phyloP scores from a whole-genome alignment of 2,329 filamentous ascomycete species.

The Zymoseptoria tritici region DNA sequence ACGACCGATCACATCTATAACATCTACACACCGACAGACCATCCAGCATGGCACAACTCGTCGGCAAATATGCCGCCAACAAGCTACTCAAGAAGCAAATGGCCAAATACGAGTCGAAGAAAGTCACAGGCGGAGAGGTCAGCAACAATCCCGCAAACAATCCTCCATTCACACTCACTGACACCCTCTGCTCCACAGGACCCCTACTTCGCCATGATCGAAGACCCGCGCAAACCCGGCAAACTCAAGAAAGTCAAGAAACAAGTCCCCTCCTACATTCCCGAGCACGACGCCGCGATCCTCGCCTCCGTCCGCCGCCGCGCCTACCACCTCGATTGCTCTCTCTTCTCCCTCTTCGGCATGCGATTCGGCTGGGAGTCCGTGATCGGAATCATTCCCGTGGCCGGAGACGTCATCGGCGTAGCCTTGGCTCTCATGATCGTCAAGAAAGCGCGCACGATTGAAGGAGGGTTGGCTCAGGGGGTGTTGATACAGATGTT shows the following conservation, averaged over 20 bases:
- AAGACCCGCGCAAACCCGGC: conserved; percentile 61
- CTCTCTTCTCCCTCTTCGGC: conserved; percentile 72
- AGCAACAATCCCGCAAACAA: conserved; percentile 5
- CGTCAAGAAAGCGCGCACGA: conserved; percentile 60
- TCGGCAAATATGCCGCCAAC: conserved; percentile 45
- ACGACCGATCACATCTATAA: background rate
- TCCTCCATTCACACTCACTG: conserved; percentile 5
- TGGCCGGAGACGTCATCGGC: conserved; percentile 70
- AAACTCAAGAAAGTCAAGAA: conserved; percentile 81
- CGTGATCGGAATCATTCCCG: conserved; percentile 75
- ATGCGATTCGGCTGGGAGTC: conserved; percentile 84
- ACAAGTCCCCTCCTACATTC: conserved; percentile 74
- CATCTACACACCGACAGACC: background rate
- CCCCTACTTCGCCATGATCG: conserved; percentile 79
- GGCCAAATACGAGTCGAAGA: conserved; percentile 41
- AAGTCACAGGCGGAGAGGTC: conserved; percentile 35
- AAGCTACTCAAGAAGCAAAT: conserved; percentile 43
- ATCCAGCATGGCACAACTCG: conserved; percentile 36
- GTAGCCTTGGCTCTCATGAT: conserved; percentile 68
- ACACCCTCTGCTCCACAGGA: conserved; percentile 50
- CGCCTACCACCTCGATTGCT: conserved; percentile 79
- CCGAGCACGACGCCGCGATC: conserved; percentile 70
- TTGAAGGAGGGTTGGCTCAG: conserved; percentile 68
- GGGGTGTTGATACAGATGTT: conserved; percentile 63
- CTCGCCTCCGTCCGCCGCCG: conserved; percentile 79